Base-by-base conservation (phyloP, 2,329 filamentous ascomycete genomes). In the Trichoderma pleuroti region DNA sequence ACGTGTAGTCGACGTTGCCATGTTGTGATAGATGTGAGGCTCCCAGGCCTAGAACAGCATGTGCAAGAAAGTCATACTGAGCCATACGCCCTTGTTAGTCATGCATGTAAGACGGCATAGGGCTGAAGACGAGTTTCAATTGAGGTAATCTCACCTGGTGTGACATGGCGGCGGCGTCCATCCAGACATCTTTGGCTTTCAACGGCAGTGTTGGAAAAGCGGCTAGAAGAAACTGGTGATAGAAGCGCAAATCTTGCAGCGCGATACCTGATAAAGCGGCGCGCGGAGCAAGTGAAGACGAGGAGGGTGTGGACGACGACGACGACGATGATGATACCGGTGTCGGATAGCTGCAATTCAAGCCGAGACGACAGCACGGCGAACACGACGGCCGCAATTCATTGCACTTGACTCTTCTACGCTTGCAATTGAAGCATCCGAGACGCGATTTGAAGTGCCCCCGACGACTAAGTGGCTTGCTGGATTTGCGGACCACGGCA, bases 141-240 rank as follows among this genome's bases (percentile, higher is more conserved):
- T 7, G 12, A 24, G 24, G 18, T 12, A 21, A 28, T 72, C 76
- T 73, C 70, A 82, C 80, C 21, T 73, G 65, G 72, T 82, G 79
- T 7, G 79, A 79, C 70, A 82, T 76, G 32, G 76, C 73, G 3
- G 79, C 79, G 1, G 78, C 79, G 26, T 78, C 73, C 60, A 72
- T 75, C 81, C 81, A 82, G 0, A 81, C 72, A 7, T 75, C 73
- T 5, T 76, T 76, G 3, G 76, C 77, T 18, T 73, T 72, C 1
- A 82, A 70, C 7, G 81, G 81, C 10, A 82, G 68, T 2, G 80
- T 78, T 2, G 80, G 81, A 56, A 80, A 80, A 5, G 84, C 84
- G 2, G 80, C 75, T 1, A 82, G 77, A 14, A 86, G 73, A 71
- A 86, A 86, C 72, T 86, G 84, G 71, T 86, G 84, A 72, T 86